A percentile compares a stretch with the other conserved stretches of the same genome.
These are phyloP conservation scores for Wickerhamomyces rabaulensis DNA, from an alignment of 805 yeast genomes.

Conservation along the genomic window DNA sequence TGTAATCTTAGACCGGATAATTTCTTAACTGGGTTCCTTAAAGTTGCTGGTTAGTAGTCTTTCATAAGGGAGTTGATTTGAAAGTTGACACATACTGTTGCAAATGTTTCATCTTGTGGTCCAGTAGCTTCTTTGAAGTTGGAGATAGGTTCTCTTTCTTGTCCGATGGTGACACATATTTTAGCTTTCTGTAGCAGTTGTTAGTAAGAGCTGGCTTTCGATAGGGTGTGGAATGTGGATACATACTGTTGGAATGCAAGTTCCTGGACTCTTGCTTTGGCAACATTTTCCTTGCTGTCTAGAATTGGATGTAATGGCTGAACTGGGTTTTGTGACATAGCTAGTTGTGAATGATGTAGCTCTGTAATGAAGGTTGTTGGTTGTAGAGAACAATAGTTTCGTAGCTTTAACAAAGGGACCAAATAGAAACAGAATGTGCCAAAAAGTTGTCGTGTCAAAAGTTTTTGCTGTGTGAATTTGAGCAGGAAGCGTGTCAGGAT, in stretches of 20 bases:
- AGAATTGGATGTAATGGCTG: conserved; percentile 26
- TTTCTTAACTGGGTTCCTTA: conserved; percentile 23
- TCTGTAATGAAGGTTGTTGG: not conserved
- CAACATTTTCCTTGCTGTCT: conserved; percentile 23
- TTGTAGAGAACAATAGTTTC: not conserved
- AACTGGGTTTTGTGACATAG: conserved; percentile 17
- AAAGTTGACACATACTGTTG: conserved; percentile 16
- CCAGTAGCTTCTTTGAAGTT: conserved; percentile 24
- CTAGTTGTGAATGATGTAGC: not conserved
- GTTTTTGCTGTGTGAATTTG: not conserved
- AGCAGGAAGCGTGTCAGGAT: not conserved
- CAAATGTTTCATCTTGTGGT: conserved; percentile 23
- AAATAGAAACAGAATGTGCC: not conserved
- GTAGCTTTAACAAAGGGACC: not conserved
- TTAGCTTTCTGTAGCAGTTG: conserved; percentile 17
- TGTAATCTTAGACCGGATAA: conserved; percentile 23
- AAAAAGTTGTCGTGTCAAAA: not conserved
- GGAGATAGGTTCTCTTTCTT: conserved; percentile 25
- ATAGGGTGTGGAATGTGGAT: not conserved
- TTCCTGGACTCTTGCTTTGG: conserved; percentile 25
- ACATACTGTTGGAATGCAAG: conserved; percentile 25
- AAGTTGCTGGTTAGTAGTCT: conserved; percentile 2
- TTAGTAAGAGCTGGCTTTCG: conserved; percentile 1
- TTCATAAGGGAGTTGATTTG: not conserved
- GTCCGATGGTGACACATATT: conserved; percentile 26